phyloP scores from a whole-genome alignment of 2,329 filamentous ascomycete species.

The Periconia sp. region DNA sequence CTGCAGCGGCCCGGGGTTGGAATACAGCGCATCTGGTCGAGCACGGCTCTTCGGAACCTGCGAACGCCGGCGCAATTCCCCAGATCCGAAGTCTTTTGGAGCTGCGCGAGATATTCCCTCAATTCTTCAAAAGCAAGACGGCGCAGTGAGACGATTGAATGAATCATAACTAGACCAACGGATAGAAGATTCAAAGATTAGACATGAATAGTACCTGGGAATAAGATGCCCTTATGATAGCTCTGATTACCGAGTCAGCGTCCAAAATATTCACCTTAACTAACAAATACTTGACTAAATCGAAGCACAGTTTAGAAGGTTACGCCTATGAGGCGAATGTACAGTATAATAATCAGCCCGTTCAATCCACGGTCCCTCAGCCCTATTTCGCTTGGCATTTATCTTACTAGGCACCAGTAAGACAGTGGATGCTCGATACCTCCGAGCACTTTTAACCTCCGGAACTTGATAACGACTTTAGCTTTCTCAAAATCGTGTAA shows the following conservation, averaged over 20 bases:
- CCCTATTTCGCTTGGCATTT: conserved; percentile 16
- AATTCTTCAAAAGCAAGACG: conserved; percentile 71
- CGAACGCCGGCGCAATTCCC: conserved; percentile 67
- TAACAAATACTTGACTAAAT: no score
- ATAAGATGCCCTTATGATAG: neutral
- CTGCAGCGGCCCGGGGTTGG: conserved; percentile 81
- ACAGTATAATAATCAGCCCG: no score
- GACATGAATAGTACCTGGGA: no score
- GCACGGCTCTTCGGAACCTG: conserved; percentile 65
- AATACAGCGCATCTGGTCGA: conserved; percentile 84
- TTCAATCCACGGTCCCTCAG: neutral
- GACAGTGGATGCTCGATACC: neutral
- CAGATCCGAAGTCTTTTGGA: conserved; percentile 77
- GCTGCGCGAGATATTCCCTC: conserved; percentile 73
- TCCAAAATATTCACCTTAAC: no score
- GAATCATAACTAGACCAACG: neutral
- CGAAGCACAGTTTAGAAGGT: no score
- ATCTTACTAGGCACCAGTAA: neutral
- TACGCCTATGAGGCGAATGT: no score
- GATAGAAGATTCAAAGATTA: neutral
- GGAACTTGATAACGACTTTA: neutral
- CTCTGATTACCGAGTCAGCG: no score
- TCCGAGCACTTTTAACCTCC: no score
- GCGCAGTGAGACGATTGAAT: neutral
- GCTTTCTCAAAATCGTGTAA: neutral